Evolutionary conservation across 1,284 basidiomycete species (phyloP).

Genomic region (Peniophora sp.): DNA sequence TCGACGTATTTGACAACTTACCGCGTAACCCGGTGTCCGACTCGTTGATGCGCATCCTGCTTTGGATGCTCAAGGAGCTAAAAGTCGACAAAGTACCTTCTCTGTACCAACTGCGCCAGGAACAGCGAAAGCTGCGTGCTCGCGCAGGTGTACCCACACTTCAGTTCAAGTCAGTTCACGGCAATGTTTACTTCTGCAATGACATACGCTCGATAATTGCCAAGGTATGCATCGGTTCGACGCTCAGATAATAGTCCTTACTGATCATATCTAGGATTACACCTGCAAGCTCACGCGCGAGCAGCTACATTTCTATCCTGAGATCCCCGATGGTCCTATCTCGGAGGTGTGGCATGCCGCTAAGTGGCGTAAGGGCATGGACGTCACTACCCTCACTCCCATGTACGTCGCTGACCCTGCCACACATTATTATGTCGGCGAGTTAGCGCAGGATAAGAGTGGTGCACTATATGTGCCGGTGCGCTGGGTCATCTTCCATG

Average conservation of each 20-base stretch:
- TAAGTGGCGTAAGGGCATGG: constrained; percentile 13
- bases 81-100: constrained; percentile 20
- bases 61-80: constrained; percentile 21
- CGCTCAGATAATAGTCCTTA: background rate
- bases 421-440: constrained; percentile 10
- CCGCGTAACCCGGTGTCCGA: constrained; percentile 16
- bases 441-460: constrained; percentile 3
- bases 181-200: constrained; percentile 18
- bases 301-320: constrained; percentile 14
- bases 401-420: constrained; percentile 10
- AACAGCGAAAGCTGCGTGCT: constrained; percentile 15
- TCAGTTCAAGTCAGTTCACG: constrained; percentile 14
- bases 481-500: constrained; percentile 8
- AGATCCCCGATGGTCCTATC: constrained; percentile 11
- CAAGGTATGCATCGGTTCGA: constrained; percentile 4
- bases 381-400: constrained; percentile 12
- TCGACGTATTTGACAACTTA: constrained; percentile 13
- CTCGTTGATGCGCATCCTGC: constrained; percentile 18
- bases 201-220: constrained; percentile 11
- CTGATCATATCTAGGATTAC: constrained; percentile 9
- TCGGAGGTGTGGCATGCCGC: constrained; percentile 14
- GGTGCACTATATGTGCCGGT: constrained; percentile 9
- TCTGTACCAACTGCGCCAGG: constrained; percentile 16
- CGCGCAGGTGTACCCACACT: constrained; percentile 14
- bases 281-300: constrained; percentile 11